Evolutionary conservation across 176 grass and related monocot genomes (phyloP), one percentile per base, ranked within the genome.

Genomic region (Oryza australiensis): DNA sequence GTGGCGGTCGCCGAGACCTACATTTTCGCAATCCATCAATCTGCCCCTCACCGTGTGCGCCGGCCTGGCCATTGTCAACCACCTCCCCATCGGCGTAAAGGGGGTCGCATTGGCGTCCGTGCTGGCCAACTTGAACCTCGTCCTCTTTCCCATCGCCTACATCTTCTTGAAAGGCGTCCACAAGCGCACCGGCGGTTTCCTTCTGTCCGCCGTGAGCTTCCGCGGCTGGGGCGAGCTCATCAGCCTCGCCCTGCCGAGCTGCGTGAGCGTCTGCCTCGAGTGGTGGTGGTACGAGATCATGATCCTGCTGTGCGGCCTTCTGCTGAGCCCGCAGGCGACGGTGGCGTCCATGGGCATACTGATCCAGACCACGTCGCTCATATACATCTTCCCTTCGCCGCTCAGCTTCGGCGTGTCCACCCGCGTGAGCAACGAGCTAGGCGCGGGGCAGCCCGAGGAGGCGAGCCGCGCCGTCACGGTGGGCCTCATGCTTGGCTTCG

Each of bases 221-320:
- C 82, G 65, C 0, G 91, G 86, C 0, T 97, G 94, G 94, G 86
- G 81, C 26, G 85, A 92, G 34, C 91, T 97, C n/a, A 38, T 93
- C 0, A 65, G 70, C 46, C 88, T 97, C 0, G 94, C 94, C 0
- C 53, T 97, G 40, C 91, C 94, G 7, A 95, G 93, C 74, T 95
- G 93, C 76, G 49, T 95, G 10, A 90, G 88, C 73, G 93, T 95
- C 20, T 97, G 95, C 70, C 81, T 97, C 7, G 95, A 97, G 81
- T 97, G 95, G 95, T 97, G 95, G 95, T 97, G 92, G 92, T 97
- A 97, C 60, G 95, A 98, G 89, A 94, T 98, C 83, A 98, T 98
- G 95, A 94, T 94, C 70, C 82, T 98, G 46, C 80, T 97, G 26
- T 97, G 94, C 62, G 94, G 94, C 5, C 88, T 97, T 53, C 92